A percentile compares a stretch with the other conserved stretches of the same genome.
phyloP scores from a whole-genome alignment of 1,139 yeast species.

The Insectozyma bohioensis region DNA sequence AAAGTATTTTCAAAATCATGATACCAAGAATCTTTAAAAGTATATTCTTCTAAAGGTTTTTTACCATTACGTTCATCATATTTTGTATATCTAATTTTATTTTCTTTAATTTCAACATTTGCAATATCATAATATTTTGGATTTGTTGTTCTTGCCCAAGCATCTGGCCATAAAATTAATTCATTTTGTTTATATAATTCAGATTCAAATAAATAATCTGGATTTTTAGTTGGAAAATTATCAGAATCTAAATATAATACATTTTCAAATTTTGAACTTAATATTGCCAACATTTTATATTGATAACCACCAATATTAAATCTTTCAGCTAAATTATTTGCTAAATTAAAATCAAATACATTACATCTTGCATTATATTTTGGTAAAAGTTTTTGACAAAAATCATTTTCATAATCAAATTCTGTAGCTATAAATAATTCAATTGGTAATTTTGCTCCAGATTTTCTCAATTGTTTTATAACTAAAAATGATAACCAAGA shows the following conservation, averaged over 20 bases:
- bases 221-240: conserved; percentile 54
- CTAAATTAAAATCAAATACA: conserved; percentile 36
- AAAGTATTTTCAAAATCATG: conserved; percentile 59
- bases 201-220: conserved; percentile 46
- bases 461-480: conserved; percentile 39
- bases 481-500: conserved; percentile 48
- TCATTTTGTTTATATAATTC: conserved; percentile 42
- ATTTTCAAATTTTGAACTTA: conserved; percentile 58
- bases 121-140: conserved; percentile 49
- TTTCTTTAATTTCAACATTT: conserved; percentile 35
- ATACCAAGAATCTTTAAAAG: conserved; percentile 36
- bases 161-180: conserved; percentile 52
- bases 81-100: conserved; percentile 33
- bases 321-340: conserved; percentile 21
- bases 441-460: conserved; percentile 41
- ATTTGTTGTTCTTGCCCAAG: conserved; percentile 51
- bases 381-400: conserved; percentile 54
- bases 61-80: conserved; percentile 30
- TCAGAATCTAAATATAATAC: conserved; percentile 68
- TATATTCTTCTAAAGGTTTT: conserved; percentile 31
- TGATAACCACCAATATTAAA: conserved; percentile 57
- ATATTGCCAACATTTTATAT: conserved; percentile 59
- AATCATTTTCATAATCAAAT: conserved; percentile 49
- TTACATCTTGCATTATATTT: conserved; percentile 55
- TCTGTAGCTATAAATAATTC: conserved; percentile 53